phyloP scores from a whole-genome alignment of 2,329 filamentous ascomycete species.

The Talaromyces marneffei region DNA sequence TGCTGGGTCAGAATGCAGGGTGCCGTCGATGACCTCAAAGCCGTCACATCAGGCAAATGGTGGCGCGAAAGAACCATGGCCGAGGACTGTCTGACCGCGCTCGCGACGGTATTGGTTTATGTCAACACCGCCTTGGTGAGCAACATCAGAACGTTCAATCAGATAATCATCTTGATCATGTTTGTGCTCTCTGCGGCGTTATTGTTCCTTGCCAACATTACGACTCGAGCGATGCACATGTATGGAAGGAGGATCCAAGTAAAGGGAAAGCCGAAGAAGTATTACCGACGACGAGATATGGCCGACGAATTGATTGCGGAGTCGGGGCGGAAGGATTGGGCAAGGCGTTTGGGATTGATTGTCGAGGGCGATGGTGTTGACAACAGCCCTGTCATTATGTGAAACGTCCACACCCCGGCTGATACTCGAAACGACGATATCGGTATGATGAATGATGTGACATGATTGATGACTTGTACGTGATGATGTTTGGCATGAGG shows the following conservation, averaged over 20 bases:
- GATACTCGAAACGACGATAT: not conserved
- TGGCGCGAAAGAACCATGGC: slow-evolving; percentile 47
- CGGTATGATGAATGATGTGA: not conserved
- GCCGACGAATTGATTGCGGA: slow-evolving; percentile 36
- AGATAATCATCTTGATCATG: slow-evolving; percentile 48
- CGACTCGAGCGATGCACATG: slow-evolving; percentile 46
- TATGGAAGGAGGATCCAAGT: slow-evolving; percentile 42
- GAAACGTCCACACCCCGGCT: not conserved
- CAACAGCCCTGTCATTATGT: not conserved
- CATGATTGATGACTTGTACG: not conserved
- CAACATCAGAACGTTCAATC: slow-evolving; percentile 51
- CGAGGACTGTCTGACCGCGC: slow-evolving; percentile 50
- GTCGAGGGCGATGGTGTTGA: slow-evolving; percentile 4
- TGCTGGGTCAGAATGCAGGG: slow-evolving; percentile 51
- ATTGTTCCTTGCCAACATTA: slow-evolving; percentile 51
- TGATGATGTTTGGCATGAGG: not conserved
- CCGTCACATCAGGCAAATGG: slow-evolving; percentile 55
- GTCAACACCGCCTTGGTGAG: slow-evolving; percentile 51
- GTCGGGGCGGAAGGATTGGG: slow-evolving; percentile 32
- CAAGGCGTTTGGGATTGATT: slow-evolving; percentile 34
- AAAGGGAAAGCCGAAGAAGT: slow-evolving; percentile 23
- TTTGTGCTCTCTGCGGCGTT: slow-evolving; percentile 50
- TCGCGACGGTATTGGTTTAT: slow-evolving; percentile 55
- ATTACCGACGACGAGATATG: slow-evolving; percentile 31
- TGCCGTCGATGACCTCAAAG: slow-evolving; percentile 51